These are phyloP conservation scores for Cryptococcus sp. DNA, from an alignment of 1,284 basidiomycete genomes.

Conservation along the genomic window DNA sequence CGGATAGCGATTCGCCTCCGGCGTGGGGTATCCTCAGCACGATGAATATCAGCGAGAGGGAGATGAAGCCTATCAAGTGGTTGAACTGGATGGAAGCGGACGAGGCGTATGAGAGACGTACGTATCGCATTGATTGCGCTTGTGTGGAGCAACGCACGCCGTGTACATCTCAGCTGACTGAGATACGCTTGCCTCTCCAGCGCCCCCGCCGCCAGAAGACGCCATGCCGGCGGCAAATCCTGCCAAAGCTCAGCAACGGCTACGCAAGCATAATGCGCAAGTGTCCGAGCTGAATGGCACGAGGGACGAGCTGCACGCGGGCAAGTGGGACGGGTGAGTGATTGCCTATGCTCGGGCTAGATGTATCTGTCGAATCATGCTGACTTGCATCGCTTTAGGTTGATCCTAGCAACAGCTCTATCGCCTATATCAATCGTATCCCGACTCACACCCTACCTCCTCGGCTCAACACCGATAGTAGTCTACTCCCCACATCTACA, in stretches of 20 bases:
- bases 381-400: constrained; percentile 55
- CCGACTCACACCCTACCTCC: constrained; percentile 71
- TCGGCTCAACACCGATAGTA: constrained; percentile 82
- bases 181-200: constrained; percentile 10
- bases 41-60: constrained; percentile 79
- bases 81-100: constrained; percentile 92
- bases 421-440: constrained; percentile 82
- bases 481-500: constrained; percentile 82
- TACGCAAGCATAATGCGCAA: constrained; percentile 41
- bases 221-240: constrained; percentile 34
- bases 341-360: neutral
- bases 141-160: neutral
- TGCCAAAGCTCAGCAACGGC: constrained; percentile 35
- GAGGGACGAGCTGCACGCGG: constrained; percentile 79
- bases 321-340: constrained; percentile 80
- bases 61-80: constrained; percentile 64
- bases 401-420: constrained; percentile 81
- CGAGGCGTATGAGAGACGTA: constrained; percentile 60
- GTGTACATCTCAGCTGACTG: neutral
- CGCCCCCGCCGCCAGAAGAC: constrained; percentile 41
- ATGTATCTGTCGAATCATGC: too few species aligned
- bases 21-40: constrained; percentile 79
- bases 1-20: constrained; percentile 89
- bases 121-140: constrained; percentile 13
- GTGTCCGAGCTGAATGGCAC: constrained; percentile 60